Base-by-base conservation (phyloP, 352 stramenopile genomes). In the Hyphochytrium catenoides region DNA sequence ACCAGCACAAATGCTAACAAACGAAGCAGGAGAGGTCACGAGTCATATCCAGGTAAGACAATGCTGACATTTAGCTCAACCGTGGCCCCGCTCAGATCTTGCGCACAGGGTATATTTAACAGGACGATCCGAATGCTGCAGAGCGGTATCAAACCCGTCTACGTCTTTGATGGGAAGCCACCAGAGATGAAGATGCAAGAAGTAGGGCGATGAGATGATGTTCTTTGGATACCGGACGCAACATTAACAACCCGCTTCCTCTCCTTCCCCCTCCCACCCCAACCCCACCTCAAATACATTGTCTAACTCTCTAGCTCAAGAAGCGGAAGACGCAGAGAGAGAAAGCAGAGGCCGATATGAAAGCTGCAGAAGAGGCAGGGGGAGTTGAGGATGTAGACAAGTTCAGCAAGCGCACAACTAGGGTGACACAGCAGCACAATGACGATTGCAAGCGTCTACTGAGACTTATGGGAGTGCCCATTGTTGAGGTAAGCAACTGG, bases 151-250 rank as follows among this genome's bases (percentile, higher is more conserved):
- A 93, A 93, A 49, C 91, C 91, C 8, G 79, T 96, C 23, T 99
- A 95, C 51, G 86, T 99, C 11, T 98, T 98, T 60, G 91, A 98
- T 47, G 91, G 91, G 22, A 97, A 97, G 56, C 89, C 92, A 24
- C 92, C 92, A 3, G 59, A 82, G 25, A 77, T 98, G 51, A 99
- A 99, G 59, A 74, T 62, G 33, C 82, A 79, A 8, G 92, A 98
- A 60, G 53, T 98, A 29, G 12, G 23, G 12, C 12, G 12, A 18
- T 22, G 12, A 36, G n/a, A n/a, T n/a, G n/a, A n/a, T n/a, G n/a
- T n/a, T n/a, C n/a, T n/a, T n/a, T n/a, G n/a, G n/a, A n/a, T n/a
- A n/a, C n/a, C n/a, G n/a, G n/a, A n/a, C n/a, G n/a, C n/a, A n/a
- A n/a, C n/a, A n/a, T n/a, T n/a, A n/a, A n/a, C n/a, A n/a, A n/a